phyloP scores from a whole-genome alignment of 208 protist species.

The Angomonas deanei region DNA sequence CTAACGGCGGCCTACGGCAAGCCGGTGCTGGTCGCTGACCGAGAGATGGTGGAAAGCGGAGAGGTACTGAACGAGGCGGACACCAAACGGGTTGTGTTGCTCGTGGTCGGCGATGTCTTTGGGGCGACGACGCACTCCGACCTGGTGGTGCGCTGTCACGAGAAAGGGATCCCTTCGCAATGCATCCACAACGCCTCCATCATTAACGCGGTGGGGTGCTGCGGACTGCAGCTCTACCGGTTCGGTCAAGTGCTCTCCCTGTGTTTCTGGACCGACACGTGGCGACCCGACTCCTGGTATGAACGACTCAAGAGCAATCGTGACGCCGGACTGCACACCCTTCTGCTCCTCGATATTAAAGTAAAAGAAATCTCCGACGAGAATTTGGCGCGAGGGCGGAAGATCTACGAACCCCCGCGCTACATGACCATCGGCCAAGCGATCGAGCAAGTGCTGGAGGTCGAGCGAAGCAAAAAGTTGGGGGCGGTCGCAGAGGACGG shows the following conservation, averaged over 20 bases:
- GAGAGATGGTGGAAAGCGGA: constrained; percentile 94
- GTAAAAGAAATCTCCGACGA: constrained; percentile 97
- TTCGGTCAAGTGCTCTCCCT: constrained; percentile 98
- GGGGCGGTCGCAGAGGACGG: constrained; percentile 71
- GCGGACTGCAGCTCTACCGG: constrained; percentile 98
- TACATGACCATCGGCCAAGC: constrained; percentile 98
- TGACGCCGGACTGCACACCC: constrained; percentile 93
- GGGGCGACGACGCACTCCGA: constrained; percentile 99
- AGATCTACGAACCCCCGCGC: constrained; percentile 97
- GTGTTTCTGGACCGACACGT: constrained; percentile 97
- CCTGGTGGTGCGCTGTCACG: constrained; percentile 93
- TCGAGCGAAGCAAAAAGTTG: constrained; percentile 81
- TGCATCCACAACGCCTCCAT: constrained; percentile 99
- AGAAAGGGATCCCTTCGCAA: constrained; percentile 73
- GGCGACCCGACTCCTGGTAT: constrained; percentile 97
- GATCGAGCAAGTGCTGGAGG: constrained; percentile 93
- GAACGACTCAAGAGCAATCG: constrained; percentile 92
- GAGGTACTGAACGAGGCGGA: constrained; percentile 88
- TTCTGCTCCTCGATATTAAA: constrained; percentile 99
- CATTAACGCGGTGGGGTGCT: constrained; percentile 98
- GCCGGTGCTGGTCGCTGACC: constrained; percentile 90
- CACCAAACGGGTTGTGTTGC: constrained; percentile 91
- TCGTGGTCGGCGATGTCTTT: constrained; percentile 99
- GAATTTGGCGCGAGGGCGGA: constrained; percentile 92
- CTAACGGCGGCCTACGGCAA: constrained; percentile 89